phyloP scores from a whole-genome alignment of 2,329 filamentous ascomycete species.

The Magnaporthales sp. region DNA sequence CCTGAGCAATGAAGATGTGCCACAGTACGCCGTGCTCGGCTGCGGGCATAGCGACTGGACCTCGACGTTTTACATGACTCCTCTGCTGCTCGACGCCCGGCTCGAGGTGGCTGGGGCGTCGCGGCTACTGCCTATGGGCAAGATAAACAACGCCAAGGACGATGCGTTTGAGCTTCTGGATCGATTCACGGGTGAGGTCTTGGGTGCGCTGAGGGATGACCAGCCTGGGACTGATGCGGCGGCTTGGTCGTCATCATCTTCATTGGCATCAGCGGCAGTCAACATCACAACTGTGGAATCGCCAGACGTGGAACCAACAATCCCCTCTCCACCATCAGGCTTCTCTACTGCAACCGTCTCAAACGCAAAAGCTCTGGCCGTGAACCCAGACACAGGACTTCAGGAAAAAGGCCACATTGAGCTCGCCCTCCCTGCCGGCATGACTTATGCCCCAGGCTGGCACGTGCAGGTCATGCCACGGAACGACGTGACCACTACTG shows the following conservation, averaged over 20 bases:
- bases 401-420: slow-evolving; percentile 38
- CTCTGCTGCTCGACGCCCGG: slow-evolving; percentile 35
- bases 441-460: slow-evolving; percentile 50
- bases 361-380: slow-evolving; percentile 9
- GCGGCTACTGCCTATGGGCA: slow-evolving; percentile 32
- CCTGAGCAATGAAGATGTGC: neutral
- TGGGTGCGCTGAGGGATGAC: slow-evolving; percentile 13
- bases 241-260: neutral
- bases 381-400: neutral
- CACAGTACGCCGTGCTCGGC: neutral
- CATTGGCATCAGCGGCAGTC: neutral
- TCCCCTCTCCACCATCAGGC: neutral
- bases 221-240: neutral
- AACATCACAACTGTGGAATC: slow-evolving; percentile 12
- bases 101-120: slow-evolving; percentile 33
- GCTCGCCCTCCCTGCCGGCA: slow-evolving; percentile 42
- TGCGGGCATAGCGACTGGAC: slow-evolving; percentile 22
- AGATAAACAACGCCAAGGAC: slow-evolving; percentile 30
- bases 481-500: slow-evolving; percentile 44
- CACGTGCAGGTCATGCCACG: slow-evolving; percentile 52
- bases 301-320: slow-evolving; percentile 5
- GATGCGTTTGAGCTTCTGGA: slow-evolving; percentile 44
- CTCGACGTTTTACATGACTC: slow-evolving; percentile 41
- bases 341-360: slow-evolving; percentile 25
- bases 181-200: slow-evolving; percentile 31